Evolutionary conservation across 495 filamentous ascomycete species (phyloP), one percentile per base, ranked within the genome.

Genomic region (Penicillium atrosanguineum): DNA sequence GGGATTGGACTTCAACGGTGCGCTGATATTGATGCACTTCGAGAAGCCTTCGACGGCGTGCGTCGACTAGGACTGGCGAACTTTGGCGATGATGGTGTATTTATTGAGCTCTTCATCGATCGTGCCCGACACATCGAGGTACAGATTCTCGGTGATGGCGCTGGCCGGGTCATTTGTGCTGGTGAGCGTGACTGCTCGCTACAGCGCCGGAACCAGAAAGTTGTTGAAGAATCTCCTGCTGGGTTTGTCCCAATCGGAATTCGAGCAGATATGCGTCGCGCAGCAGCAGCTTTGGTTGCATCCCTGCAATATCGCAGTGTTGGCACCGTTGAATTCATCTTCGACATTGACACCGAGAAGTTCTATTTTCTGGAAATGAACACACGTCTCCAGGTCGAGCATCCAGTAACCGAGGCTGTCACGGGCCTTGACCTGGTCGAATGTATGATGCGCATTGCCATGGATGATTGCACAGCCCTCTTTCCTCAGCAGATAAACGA

Each of bases 331-430:
- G 84, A 87, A 59, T 88, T 77, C 58, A 73, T 88, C 3, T 81
- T 86, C 11, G 82, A 88, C 57, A 83, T 83, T 48, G 65, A 71
- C 31, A 77, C 75, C 0, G 75, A 72, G 0, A 71, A 77, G 9
- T 84, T 84, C 67, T 88, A 81, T 64, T 88, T 88, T 54, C 70
- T 87, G 5, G 85, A 88, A 59, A 83, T 88, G 80, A 87, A 87
- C 59, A 85, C 84, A 0, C 70, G 84, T 31, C 67, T 87, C 8
- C 85, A 88, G 52, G 84, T 88, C 25, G 85, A 88, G 64, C 85
- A 87, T 63, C 79, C 77, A 14, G 80, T 86, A 46, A 87, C 85
- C 6, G 83, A 88, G 58, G 81, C 6, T 81, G 79, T 50, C 82
- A 81, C 56, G 23, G 72, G 67, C n/a, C 57, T 86, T 21, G 84